Conservation (phyloP, 768 basidiomycete species). For the Amylocystis lapponica region DNA sequence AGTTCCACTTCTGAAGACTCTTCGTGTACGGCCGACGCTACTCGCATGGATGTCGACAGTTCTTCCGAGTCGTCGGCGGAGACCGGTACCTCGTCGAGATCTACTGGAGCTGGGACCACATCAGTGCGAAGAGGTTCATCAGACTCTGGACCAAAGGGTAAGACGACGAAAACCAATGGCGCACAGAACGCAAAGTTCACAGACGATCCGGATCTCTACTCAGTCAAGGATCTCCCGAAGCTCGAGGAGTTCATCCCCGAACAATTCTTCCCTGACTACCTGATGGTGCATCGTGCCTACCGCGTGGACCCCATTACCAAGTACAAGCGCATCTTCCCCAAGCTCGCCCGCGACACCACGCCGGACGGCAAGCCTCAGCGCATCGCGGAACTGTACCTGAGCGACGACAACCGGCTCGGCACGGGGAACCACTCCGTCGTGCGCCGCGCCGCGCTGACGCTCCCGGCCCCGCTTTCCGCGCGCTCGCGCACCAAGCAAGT, state of each 20-base stretch:
- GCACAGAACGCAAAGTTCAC: background rate
- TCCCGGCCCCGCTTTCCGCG: constrained; percentile 32
- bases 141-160: too few relatives aligned
- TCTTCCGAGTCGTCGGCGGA: too few relatives aligned
- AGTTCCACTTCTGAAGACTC: too few relatives aligned
- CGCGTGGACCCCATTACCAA: constrained; percentile 2
- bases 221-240: constrained; percentile 15
- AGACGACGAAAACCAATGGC: too few relatives aligned
- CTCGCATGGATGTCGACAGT: too few relatives aligned
- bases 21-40: too few relatives aligned
- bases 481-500: constrained; percentile 17
- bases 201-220: background rate
- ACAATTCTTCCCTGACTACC: constrained; percentile 19
- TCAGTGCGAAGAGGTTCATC: too few relatives aligned
- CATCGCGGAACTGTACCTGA: constrained; percentile 44
- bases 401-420: constrained; percentile 31
- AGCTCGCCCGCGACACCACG: background rate
- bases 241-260: constrained; percentile 22
- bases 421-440: constrained; percentile 49
- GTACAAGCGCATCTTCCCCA: constrained; percentile 15
- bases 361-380: background rate
- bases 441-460: constrained; percentile 44
- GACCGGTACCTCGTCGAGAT: too few relatives aligned
- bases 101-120: too few relatives aligned
- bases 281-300: constrained; percentile 20